Evolutionary conservation across 73 alveolate species (phyloP).

Genomic region (Breviolum minutum): DNA sequence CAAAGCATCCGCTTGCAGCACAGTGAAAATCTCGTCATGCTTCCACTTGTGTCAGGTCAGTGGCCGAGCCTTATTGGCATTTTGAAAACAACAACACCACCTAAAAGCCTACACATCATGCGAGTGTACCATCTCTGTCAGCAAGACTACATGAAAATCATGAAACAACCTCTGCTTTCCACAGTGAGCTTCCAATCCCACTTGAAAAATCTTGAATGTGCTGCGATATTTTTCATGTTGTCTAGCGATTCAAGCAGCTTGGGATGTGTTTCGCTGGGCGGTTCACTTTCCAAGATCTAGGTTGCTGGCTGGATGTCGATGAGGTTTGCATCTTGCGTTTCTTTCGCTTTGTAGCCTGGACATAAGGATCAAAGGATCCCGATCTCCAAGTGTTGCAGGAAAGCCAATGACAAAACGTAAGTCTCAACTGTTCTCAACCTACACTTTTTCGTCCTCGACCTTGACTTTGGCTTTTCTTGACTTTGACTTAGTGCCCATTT

Average conservation of each 20-base stretch:
- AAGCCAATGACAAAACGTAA: neutral
- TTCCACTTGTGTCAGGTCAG: constrained; percentile 28
- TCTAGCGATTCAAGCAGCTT: no score
- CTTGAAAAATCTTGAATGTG: neutral
- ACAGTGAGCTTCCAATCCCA: neutral
- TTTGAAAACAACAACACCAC: neutral
- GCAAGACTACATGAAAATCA: no score
- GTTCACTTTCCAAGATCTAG: neutral
- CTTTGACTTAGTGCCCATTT: neutral
- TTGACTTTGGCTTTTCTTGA: neutral
- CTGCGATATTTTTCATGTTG: no score
- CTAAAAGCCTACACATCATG: no score
- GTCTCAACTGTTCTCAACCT: neutral
- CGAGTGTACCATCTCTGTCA: no score
- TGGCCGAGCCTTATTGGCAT: constrained; percentile 16
- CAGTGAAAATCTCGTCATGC: neutral
- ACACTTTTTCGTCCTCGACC: neutral
- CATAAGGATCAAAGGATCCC: neutral
- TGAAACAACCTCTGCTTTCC: no score
- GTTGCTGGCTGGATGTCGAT: neutral
- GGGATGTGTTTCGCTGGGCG: no score
- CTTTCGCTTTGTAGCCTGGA: neutral
- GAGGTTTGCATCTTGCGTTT: neutral
- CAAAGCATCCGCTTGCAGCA: no score
- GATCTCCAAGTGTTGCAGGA: neutral